Percentiles rank a stretch among this genome's conserved stretches.
Conservation (phyloP, 345 rosid species). For the Sonneratia alba region DNA sequence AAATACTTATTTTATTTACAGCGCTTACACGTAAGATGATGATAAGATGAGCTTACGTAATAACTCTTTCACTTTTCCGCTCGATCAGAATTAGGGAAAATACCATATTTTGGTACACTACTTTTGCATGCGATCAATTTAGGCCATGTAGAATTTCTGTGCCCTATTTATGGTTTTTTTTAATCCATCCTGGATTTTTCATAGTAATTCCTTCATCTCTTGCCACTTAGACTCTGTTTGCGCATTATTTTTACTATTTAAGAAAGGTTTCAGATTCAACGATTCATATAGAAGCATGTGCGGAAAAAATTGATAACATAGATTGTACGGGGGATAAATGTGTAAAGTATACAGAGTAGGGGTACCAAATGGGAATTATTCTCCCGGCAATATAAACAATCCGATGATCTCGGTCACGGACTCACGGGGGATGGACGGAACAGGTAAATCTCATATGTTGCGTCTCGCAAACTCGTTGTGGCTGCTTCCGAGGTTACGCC, state of each 20-base stretch:
- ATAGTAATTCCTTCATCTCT: neutral
- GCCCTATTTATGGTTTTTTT: neutral
- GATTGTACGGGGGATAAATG: neutral
- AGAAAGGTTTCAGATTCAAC: no score
- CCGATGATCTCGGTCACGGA: neutral
- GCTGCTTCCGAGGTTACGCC: neutral
- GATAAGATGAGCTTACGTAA: no score
- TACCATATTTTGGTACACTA: neutral
- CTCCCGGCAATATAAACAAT: neutral
- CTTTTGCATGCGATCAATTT: neutral
- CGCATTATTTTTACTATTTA: no score
- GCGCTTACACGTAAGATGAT: no score
- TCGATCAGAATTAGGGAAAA: neutral
- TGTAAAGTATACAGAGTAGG: neutral
- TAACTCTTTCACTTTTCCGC: neutral
- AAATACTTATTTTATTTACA: no score
- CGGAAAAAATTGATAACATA: no score
- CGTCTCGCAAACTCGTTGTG: neutral
- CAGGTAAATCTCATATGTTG: neutral
- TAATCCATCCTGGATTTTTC: neutral
- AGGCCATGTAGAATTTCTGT: neutral
- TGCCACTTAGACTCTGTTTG: neutral
- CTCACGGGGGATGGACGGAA: no score
- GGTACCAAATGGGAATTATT: neutral
- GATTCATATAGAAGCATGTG: no score